A percentile compares a stretch with the other conserved stretches of the same genome.
Evolutionary conservation across 2,329 filamentous ascomycete genomes (phyloP).

Genomic region (Trichoderma asperellum): DNA sequence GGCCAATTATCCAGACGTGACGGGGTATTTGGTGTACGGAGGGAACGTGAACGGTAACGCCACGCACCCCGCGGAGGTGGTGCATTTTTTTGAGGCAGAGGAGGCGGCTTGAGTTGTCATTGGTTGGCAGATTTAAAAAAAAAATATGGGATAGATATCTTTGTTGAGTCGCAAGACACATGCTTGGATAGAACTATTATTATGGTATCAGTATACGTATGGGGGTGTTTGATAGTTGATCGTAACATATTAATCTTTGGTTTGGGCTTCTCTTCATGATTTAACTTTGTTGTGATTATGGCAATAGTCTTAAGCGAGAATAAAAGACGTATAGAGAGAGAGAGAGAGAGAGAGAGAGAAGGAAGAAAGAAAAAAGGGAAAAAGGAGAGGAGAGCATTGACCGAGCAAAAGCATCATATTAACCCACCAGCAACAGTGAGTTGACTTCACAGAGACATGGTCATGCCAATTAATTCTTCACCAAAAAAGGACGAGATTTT

Average conservation of each 20-base stretch:
- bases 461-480: neutral
- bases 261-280: too few relatives aligned
- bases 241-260: neutral
- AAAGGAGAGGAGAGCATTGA: neutral
- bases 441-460: neutral
- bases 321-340: too few relatives aligned
- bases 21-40: conserved; percentile 50
- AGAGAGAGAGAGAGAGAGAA: too few relatives aligned
- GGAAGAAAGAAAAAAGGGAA: neutral
- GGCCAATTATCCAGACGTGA: conserved; percentile 40
- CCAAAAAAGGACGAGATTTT: neutral
- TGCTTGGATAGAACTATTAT: neutral
- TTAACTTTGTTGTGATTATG: too few relatives aligned
- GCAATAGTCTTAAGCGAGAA: too few relatives aligned
- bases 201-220: neutral
- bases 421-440: too few relatives aligned
- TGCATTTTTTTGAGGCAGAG: conserved; percentile 26
- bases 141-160: neutral
- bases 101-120: neutral
- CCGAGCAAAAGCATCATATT: neutral
- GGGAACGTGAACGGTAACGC: conserved; percentile 51
- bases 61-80: conserved; percentile 25
- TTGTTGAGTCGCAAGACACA: neutral
- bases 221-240: neutral
- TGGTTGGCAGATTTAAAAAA: neutral